A percentile compares a stretch with the other conserved stretches of the same genome.
phyloP scores from a whole-genome alignment of 106 monocot genomes.

The Triglochin maritima region DNA sequence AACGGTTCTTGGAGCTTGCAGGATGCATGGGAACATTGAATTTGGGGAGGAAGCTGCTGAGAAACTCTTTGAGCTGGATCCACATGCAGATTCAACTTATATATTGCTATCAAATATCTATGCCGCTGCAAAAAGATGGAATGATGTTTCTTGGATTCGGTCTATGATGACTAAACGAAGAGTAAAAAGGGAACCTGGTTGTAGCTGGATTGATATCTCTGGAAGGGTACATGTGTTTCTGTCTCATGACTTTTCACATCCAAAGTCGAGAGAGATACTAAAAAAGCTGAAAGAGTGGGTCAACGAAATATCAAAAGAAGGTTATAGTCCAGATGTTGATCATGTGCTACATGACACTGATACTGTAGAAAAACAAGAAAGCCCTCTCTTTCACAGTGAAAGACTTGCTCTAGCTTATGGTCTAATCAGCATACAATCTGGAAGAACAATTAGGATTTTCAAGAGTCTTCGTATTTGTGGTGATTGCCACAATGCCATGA shows the following conservation, averaged over 20 bases:
- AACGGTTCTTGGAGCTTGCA: constrained; percentile 36
- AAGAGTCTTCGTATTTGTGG: constrained; percentile 19
- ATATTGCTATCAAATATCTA: constrained; percentile 26
- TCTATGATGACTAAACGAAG: constrained; percentile 10
- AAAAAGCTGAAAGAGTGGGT: constrained; percentile 4
- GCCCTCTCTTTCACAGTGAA: constrained; percentile 22
- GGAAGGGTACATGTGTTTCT: constrained; percentile 19
- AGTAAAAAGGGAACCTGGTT: constrained; percentile 32
- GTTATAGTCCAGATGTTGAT: constrained; percentile 8
- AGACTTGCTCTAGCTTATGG: constrained; percentile 21
- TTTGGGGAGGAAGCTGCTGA: constrained; percentile 33
- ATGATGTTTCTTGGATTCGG: constrained; percentile 25
- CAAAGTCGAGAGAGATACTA: constrained; percentile 10
- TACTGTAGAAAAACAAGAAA: constrained; percentile 7
- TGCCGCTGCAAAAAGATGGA: constrained; percentile 20
- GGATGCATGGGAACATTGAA: constrained; percentile 33
- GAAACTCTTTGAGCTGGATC: constrained; percentile 34
- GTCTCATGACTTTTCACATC: constrained; percentile 18
- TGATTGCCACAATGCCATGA: constrained; percentile 18
- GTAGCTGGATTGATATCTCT: constrained; percentile 29
- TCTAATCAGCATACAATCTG: constrained; percentile 7
- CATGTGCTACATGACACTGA: constrained; percentile 8
- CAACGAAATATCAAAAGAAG: constrained; percentile 3
- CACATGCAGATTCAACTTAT: constrained; percentile 21
- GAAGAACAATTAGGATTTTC: constrained; percentile 11